phyloP scores from a whole-genome alignment of 805 yeast genomes.

The Wilhelminamyces savonicus region DNA sequence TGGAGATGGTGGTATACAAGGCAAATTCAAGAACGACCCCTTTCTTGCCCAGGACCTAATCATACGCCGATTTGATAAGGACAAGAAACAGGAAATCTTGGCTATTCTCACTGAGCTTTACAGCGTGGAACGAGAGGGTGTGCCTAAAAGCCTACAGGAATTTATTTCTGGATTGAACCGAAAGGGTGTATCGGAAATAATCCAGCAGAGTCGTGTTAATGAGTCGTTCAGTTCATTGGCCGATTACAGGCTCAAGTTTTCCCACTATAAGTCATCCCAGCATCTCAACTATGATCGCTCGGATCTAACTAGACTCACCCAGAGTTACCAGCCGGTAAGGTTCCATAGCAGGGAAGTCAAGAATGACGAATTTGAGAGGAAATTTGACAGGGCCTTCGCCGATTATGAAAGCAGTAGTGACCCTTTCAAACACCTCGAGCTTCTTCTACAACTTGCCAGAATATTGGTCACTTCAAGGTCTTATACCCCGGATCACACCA shows the following conservation, averaged over 20 bases:
- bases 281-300: conserved; percentile 26
- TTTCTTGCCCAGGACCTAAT: conserved; percentile 13
- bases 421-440: too few relatives aligned
- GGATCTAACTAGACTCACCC: conserved; percentile 18
- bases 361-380: conserved; percentile 15
- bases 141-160: conserved; percentile 7
- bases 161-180: conserved; percentile 10
- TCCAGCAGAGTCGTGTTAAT: conserved; percentile 6
- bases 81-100: conserved; percentile 12
- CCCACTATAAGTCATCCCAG: conserved; percentile 23
- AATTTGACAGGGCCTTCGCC: conserved; percentile 11
- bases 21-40: conserved; percentile 1
- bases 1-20: conserved; percentile 3
- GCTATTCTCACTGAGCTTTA: conserved; percentile 7
- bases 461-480: too few relatives aligned
- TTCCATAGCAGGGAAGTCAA: conserved; percentile 8
- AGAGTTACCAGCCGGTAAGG: conserved; percentile 6
- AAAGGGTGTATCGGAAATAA: conserved; percentile 3
- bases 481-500: conserved; percentile 17
- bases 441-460: too few relatives aligned
- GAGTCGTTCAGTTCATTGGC: conserved; percentile 18
- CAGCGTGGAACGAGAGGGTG: conserved; percentile 2
- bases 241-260: conserved; percentile 17
- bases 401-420: too few relatives aligned
- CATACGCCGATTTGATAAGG: conserved; percentile 9